Conservation (phyloP, 345 rosid genomes). For the Nephelium lappaceum region DNA sequence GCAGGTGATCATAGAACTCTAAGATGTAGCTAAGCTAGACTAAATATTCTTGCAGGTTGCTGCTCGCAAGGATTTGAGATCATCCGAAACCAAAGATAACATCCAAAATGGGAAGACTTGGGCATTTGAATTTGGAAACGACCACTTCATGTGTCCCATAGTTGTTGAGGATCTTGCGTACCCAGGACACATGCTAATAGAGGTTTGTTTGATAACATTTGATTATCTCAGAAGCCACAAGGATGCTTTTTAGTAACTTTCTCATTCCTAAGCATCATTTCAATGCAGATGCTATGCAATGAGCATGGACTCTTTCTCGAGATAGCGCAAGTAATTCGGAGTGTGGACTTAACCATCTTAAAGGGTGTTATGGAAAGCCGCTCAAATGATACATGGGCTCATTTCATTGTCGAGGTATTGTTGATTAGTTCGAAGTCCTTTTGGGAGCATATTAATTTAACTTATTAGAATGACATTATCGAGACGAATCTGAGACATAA, state of each 20-base stretch:
- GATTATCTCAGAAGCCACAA: not conserved
- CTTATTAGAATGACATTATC: no score
- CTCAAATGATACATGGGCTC: slow-evolving; percentile 55
- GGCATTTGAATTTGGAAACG: slow-evolving; percentile 52
- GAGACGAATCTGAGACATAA: not conserved
- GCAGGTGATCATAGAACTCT: not conserved
- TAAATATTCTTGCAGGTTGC: slow-evolving; percentile 24
- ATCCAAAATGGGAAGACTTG: slow-evolving; percentile 40
- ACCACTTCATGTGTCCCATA: slow-evolving; percentile 51
- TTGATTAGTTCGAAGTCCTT: not conserved
- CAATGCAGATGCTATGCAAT: slow-evolving; percentile 62
- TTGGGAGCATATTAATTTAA: not conserved
- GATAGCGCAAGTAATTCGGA: slow-evolving; percentile 55
- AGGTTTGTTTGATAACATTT: slow-evolving; percentile 32
- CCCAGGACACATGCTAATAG: slow-evolving; percentile 64
- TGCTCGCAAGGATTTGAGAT: slow-evolving; percentile 30
- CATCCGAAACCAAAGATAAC: slow-evolving; percentile 26
- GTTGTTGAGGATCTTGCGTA: slow-evolving; percentile 60
- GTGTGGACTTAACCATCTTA: slow-evolving; percentile 46
- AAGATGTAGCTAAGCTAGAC: not conserved
- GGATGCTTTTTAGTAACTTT: not conserved
- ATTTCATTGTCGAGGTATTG: slow-evolving; percentile 61
- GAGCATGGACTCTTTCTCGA: slow-evolving; percentile 55
- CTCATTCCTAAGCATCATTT: not conserved
- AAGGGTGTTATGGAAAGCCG: slow-evolving; percentile 49